A percentile compares a stretch with the other conserved stretches of the same genome.
Conservation (phyloP, 768 basidiomycete genomes). For the Naganishia kalamii region DNA sequence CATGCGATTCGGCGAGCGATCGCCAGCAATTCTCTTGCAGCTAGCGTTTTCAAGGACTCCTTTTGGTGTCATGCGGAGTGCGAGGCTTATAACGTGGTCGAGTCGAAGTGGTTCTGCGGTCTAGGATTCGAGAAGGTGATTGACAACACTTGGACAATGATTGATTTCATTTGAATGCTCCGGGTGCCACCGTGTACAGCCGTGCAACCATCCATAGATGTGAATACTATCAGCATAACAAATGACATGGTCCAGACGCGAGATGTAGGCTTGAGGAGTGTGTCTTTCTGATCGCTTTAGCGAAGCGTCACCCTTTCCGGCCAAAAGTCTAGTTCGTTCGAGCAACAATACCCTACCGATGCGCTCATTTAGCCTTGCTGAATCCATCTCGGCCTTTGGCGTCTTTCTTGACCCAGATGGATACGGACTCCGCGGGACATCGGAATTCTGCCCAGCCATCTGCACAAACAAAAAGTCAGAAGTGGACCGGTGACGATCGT, state of each 20-base stretch:
- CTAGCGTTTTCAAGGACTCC: not conserved
- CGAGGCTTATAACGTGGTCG: not conserved
- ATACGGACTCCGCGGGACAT: constrained; percentile 47
- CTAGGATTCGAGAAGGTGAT: not conserved
- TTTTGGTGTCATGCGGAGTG: constrained; percentile 8
- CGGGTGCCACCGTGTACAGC: no score
- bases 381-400: constrained; percentile 49
- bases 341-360: not conserved
- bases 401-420: constrained; percentile 50
- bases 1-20: not conserved
- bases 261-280: not conserved
- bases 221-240: not conserved
- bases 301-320: no score
- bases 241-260: not conserved
- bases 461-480: not conserved
- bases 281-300: no score
- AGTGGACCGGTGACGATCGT: not conserved
- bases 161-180: not conserved
- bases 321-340: no score
- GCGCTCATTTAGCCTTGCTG: constrained; percentile 28
- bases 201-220: no score
- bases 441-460: constrained; percentile 52
- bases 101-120: not conserved
- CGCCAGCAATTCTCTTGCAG: not conserved
- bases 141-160: not conserved